Percentiles rank a stretch among this genome's conserved stretches.
phyloP scores from a whole-genome alignment of 331 rosid species.

The Pyracantha coccinea region DNA sequence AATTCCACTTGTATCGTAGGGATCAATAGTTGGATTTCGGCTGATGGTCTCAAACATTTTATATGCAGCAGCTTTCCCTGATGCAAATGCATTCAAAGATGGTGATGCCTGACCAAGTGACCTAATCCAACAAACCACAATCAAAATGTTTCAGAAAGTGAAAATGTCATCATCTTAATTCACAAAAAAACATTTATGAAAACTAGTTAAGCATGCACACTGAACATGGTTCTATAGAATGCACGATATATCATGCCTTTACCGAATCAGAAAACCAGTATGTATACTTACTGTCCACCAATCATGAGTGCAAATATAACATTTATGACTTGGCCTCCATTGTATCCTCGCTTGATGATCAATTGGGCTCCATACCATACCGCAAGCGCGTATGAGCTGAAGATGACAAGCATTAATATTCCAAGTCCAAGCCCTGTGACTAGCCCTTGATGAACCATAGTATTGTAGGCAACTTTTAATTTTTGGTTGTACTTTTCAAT shows the following conservation, averaged over 20 bases:
- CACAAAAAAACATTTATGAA: no score
- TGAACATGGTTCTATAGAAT: neutral
- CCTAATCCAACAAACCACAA: slow-evolving; percentile 23
- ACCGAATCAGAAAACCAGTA: no score
- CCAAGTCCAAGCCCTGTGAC: slow-evolving; percentile 68
- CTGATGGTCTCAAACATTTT: slow-evolving; percentile 83
- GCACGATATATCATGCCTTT: neutral
- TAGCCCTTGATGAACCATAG: slow-evolving; percentile 53
- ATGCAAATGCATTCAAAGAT: slow-evolving; percentile 64
- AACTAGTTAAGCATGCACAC: no score
- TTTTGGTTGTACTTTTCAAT: slow-evolving; percentile 51
- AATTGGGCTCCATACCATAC: slow-evolving; percentile 80
- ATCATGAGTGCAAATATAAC: slow-evolving; percentile 63
- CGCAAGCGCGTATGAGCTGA: slow-evolving; percentile 71
- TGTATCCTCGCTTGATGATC: slow-evolving; percentile 50
- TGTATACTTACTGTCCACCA: slow-evolving; percentile 68
- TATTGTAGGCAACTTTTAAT: slow-evolving; percentile 46
- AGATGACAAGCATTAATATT: slow-evolving; percentile 23
- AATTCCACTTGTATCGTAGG: slow-evolving; percentile 56
- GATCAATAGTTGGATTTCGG: slow-evolving; percentile 58
- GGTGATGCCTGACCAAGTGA: slow-evolving; percentile 79
- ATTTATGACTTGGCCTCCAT: slow-evolving; percentile 67
- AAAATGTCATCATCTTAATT: neutral
- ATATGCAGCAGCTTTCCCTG: slow-evolving; percentile 86
- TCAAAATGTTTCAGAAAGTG: neutral